phyloP scores from a whole-genome alignment of 169 alveolate genomes.

The Toxoplasma gondii region DNA sequence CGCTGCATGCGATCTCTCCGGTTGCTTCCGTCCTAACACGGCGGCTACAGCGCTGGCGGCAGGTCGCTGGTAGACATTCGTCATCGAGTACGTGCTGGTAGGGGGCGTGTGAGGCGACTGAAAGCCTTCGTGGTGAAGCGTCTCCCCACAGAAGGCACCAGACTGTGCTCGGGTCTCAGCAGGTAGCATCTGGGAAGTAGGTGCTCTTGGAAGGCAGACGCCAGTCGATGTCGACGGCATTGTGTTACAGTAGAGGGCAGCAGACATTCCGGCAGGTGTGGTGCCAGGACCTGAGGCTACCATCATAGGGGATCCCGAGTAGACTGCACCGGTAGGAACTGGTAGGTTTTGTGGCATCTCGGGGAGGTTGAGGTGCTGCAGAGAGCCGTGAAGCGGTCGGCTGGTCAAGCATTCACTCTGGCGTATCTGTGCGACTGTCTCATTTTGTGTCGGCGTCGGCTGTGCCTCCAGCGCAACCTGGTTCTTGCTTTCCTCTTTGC shows the following conservation, averaged over 20 bases:
- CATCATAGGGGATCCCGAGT: too few relatives aligned
- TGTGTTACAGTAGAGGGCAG: background rate
- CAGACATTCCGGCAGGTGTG: background rate
- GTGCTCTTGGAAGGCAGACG: background rate
- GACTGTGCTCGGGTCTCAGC: background rate
- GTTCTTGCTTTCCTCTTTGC: background rate
- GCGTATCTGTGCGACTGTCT: too few relatives aligned
- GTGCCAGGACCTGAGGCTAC: background rate
- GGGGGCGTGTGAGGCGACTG: background rate
- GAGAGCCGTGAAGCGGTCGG: too few relatives aligned
- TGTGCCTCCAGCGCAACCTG: background rate
- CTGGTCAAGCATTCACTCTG: too few relatives aligned
- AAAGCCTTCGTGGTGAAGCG: too few relatives aligned
- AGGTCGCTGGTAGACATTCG: background rate
- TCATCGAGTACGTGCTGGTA: background rate
- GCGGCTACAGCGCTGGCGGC: slow-evolving; percentile 6
- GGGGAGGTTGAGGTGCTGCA: too few relatives aligned
- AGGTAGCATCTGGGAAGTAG: background rate
- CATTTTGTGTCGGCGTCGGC: too few relatives aligned
- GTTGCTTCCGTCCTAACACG: background rate
- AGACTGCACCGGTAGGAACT: too few relatives aligned
- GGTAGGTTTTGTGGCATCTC: too few relatives aligned
- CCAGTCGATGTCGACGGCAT: background rate
- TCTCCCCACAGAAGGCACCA: background rate
- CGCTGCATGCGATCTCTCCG: too few relatives aligned